Percentiles rank a stretch among this genome's conserved stretches.
Conservation (phyloP, 2,329 filamentous ascomycete genomes). For the Magnaporthiopsis rhizophila region DNA sequence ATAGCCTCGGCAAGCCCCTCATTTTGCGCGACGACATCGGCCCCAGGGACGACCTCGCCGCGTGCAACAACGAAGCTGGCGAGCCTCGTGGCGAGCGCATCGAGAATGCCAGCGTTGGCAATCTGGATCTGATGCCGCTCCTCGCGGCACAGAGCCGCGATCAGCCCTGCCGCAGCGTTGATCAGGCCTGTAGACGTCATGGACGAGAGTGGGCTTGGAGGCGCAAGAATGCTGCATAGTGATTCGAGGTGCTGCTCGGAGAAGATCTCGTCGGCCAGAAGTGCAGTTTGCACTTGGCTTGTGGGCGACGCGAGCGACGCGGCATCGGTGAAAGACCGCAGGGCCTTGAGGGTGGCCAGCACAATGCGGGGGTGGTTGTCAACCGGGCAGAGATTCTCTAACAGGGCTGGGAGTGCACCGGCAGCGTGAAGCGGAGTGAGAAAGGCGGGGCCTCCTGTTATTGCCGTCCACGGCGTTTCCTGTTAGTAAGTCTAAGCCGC, state of each 20-base stretch:
- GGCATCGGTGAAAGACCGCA: conserved; percentile 65
- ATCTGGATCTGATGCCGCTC: conserved; percentile 65
- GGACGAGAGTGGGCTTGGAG: conserved; percentile 23
- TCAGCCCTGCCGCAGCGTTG: conserved; percentile 34
- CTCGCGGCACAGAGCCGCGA: conserved; percentile 55
- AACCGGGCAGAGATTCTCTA: conserved; percentile 59
- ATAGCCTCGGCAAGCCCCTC: conserved; percentile 50
- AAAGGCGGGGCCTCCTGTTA: conserved; percentile 69
- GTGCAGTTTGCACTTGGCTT: conserved; percentile 34
- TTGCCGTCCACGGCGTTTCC: conserved; percentile 1
- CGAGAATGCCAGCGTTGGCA: conserved; percentile 64
- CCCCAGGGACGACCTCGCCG: conserved; percentile 60
- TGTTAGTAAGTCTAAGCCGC: background rate
- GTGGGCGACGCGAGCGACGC: conserved; percentile 45
- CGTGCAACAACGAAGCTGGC: conserved; percentile 61
- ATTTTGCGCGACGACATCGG: conserved; percentile 44
- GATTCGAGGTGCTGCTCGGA: conserved; percentile 50
- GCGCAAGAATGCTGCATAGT: conserved; percentile 57
- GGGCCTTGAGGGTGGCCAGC: conserved; percentile 63
- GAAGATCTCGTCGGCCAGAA: conserved; percentile 60
- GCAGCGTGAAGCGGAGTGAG: conserved; percentile 65
- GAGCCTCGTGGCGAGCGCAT: conserved; percentile 67
- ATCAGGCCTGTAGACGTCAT: conserved; percentile 46
- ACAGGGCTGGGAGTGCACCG: conserved; percentile 58
- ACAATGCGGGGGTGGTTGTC: conserved; percentile 59